Percentiles rank a stretch among this genome's conserved stretches.
Conservation (phyloP, 2,329 filamentous ascomycete species). For the Phialocephala subalpina region DNA sequence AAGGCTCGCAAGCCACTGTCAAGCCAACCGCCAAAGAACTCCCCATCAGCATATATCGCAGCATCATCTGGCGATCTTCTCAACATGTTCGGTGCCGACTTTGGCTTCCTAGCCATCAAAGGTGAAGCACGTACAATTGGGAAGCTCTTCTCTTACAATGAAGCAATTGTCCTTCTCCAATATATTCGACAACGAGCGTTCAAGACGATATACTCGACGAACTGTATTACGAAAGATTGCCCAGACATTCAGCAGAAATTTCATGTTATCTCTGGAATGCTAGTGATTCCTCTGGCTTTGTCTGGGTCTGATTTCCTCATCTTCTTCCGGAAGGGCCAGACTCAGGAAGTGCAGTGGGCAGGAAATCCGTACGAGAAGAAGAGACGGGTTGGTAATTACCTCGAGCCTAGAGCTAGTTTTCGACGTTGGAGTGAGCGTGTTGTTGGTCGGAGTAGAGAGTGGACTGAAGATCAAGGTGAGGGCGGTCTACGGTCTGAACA, state of each 20-base stretch:
- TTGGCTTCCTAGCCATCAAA: slow-evolving; percentile 35
- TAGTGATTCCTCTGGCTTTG: slow-evolving; percentile 32
- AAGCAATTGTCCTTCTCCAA: slow-evolving; percentile 34
- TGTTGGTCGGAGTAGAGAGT: slow-evolving; percentile 33
- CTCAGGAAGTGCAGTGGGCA: slow-evolving; percentile 35
- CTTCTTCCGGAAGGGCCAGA: slow-evolving; percentile 34
- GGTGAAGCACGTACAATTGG: slow-evolving; percentile 36
- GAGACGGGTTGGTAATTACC: slow-evolving; percentile 24
- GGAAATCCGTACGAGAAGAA: slow-evolving; percentile 36
- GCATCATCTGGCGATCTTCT: slow-evolving; percentile 33
- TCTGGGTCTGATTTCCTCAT: slow-evolving; percentile 35
- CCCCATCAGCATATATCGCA: slow-evolving; percentile 34
- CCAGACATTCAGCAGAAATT: slow-evolving; percentile 26
- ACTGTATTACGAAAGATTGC: slow-evolving; percentile 32
- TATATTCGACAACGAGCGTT: slow-evolving; percentile 30
- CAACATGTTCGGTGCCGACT: slow-evolving; percentile 35
- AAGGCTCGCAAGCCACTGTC: slow-evolving; percentile 31
- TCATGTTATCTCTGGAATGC: slow-evolving; percentile 27
- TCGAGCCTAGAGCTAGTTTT: slow-evolving; percentile 35
- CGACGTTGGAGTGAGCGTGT: slow-evolving; percentile 34
- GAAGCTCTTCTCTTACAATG: slow-evolving; percentile 31
- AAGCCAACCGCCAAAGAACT: slow-evolving; percentile 20
- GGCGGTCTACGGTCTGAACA: no score
- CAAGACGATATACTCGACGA: slow-evolving; percentile 26
- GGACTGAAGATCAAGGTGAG: slow-evolving; percentile 36